These are phyloP conservation scores for Tricladium varicosporioides DNA, from an alignment of 2,329 filamentous ascomycete species.

Conservation along the genomic window DNA sequence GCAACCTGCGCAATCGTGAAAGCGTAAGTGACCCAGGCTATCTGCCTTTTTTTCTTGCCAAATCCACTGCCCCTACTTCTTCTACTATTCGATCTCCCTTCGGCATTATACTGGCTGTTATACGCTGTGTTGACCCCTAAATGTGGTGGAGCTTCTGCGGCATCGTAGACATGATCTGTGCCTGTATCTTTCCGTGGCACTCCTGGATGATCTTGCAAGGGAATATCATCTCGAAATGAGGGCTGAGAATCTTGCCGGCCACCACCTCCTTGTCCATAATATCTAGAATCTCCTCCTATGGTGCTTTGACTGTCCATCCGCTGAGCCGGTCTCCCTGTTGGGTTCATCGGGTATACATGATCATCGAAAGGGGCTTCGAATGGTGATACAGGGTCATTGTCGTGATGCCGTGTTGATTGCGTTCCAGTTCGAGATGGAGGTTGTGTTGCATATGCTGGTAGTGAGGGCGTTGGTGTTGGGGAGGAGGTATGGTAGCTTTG, in stretches of 20 bases:
- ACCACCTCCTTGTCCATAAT: conserved; percentile 48
- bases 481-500: conserved; percentile 11
- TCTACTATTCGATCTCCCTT: conserved; percentile 38
- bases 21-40: conserved; percentile 80
- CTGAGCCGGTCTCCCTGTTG: conserved; percentile 40
- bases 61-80: conserved; percentile 51
- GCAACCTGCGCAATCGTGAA: conserved; percentile 74
- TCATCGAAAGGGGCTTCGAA: conserved; percentile 69
- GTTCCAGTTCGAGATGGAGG: conserved; percentile 22
- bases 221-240: conserved; percentile 51
- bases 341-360: conserved; percentile 60
- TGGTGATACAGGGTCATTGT: conserved; percentile 44
- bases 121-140: neutral
- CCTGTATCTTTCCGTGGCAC: conserved; percentile 28
- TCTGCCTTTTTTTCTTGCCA: conserved; percentile 36
- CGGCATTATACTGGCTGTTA: conserved; percentile 20
- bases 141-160: conserved; percentile 36
- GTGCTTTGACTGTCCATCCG: conserved; percentile 31
- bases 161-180: conserved; percentile 63
- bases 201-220: conserved; percentile 51
- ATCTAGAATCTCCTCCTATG: conserved; percentile 54
- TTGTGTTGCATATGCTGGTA: conserved; percentile 28
- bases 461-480: conserved; percentile 14
- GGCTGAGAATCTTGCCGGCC: conserved; percentile 36
- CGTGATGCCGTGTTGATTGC: conserved; percentile 14